Base-by-base conservation (phyloP, 129 eudicot species). In the Flaveria linearis region DNA sequence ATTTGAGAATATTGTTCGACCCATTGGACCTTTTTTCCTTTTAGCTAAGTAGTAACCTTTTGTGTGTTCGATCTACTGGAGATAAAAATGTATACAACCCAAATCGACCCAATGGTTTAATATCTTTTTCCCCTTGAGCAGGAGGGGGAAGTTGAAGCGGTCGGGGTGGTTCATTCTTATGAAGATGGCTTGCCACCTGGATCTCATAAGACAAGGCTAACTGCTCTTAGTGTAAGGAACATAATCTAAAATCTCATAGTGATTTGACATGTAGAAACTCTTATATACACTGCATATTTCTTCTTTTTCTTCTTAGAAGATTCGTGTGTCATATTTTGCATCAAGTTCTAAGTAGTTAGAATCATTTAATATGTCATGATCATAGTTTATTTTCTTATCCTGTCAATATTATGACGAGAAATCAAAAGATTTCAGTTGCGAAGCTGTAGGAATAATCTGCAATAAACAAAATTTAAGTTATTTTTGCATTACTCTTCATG, bases 131-230 rank as follows among this genome's bases (percentile, higher is more conserved):
- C 20, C 13, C n/a, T 53, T 69, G 22, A 20, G 79, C 88, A 94
- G 99, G 97, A 91, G 78, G 99, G 99, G 61, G 97, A 89, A 73
- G 84, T 92, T 79, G 97, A 94, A 80, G 96, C 96, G 77, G 86
- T 86, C 74, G 87, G 88, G 56, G 80, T 82, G 61, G 92, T 94
- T 77, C 96, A 94, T 81, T 94, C 99, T 20, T 91, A 94, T 64
- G 99, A 94, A 67, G 97, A 94, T 68, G 94, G 97, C 51, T 74
- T 89, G 92, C 96, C 93, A 70, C 87, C 97, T 77, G 96, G 86
- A 71, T 88, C 90, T 47, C 97, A 94, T 73, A 94, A 89, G 78
- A 94, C 97, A 30, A 89, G 83, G 63, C 94, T 94, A 69, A 94
- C 99, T 58, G 96, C 97, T 67, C 97, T 94, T 55, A 94, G 89